Base-by-base conservation (phyloP, 306 rosid genomes). In the Rosa chinensis region DNA sequence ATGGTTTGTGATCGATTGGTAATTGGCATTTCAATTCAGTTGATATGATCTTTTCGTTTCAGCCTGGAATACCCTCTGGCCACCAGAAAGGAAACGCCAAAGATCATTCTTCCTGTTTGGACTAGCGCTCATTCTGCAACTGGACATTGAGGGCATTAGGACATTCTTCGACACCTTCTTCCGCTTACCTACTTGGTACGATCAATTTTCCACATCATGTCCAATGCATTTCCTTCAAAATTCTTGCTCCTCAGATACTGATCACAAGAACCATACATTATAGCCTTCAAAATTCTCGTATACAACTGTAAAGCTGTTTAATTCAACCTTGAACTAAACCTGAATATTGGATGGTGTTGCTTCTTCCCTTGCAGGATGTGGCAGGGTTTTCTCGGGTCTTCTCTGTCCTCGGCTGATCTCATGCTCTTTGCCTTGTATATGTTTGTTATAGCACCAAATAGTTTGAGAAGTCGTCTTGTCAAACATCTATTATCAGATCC, bases 41-140 rank as follows among this genome's bases (percentile, higher is more conserved):
- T 74, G 72, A 59, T 48, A 40, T 72, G 44, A 59, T 39, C 69
- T 21, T 21, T 53, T 62, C 4, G 17, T 64, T 85, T 76, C 87
- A 95, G 99, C 99, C 61, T 95, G 99, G 99, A 83, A 90, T 72
- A 78, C 98, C 39, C 99, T 95, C 63, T 93, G 99, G 99, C 97
- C 96, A 16, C 98, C 84, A 87, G 99, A 95, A 87, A 91, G 96
- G 88, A 95, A 93, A 77, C 97, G 99, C 55, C 98, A 93, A 80
- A 86, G 98, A 83, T 90, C 99, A 23, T 95, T 95, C 91, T 93
- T 95, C 82, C 94, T 95, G 68, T 93, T 95, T 66, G 99, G 99
- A 80, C 87, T 95, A 78, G 99, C 99, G 3, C 84, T 91, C 70
- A 90, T 95, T 82, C 75, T 90, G 83, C 92, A 95, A 80, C 87